Evolutionary conservation across 768 basidiomycete genomes (phyloP).

Genomic region (Hemileccinum rubropunctum): DNA sequence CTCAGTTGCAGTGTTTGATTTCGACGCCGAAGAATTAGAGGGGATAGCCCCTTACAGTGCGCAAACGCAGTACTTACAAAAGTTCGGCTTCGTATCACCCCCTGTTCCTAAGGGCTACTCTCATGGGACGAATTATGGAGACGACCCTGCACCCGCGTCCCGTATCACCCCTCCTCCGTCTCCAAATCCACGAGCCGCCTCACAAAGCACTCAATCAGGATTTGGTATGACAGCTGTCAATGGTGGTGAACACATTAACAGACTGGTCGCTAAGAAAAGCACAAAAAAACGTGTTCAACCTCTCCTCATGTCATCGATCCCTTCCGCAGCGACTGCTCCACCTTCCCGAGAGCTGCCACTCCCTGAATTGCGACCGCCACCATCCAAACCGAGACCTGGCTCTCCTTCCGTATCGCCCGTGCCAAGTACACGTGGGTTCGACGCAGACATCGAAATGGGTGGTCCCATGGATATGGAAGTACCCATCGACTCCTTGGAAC

Average conservation of each 20-base stretch:
- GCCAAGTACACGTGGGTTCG: constrained; percentile 50
- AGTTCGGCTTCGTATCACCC: constrained; percentile 72
- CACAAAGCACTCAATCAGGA: constrained; percentile 36
- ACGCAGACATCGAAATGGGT: constrained; percentile 40
- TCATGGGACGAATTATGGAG: constrained; percentile 37
- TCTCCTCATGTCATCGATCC: constrained; percentile 36
- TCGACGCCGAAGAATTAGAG: constrained; percentile 76
- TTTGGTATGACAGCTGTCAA: constrained; percentile 39
- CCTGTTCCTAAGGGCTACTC: constrained; percentile 72
- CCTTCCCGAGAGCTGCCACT: constrained; percentile 11
- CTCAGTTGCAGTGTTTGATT: constrained; percentile 85
- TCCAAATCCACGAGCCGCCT: constrained; percentile 34
- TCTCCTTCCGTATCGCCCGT: constrained; percentile 43
- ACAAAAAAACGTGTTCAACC: constrained; percentile 67
- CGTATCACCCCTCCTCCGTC: constrained; percentile 51
- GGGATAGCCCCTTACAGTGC: constrained; percentile 73
- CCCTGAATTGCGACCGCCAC: constrained; percentile 16
- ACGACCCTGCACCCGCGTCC: constrained; percentile 22
- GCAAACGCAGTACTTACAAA: constrained; percentile 76
- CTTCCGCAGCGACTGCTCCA: constrained; percentile 31
- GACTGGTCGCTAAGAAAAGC: constrained; percentile 71
- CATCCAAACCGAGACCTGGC: constrained; percentile 24
- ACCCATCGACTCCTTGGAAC: constrained; percentile 53
- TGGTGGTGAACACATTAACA: constrained; percentile 62
- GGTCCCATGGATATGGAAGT: constrained; percentile 51